phyloP scores from a whole-genome alignment of 306 rosid genomes.

The Heteromeles arbutifolia region DNA sequence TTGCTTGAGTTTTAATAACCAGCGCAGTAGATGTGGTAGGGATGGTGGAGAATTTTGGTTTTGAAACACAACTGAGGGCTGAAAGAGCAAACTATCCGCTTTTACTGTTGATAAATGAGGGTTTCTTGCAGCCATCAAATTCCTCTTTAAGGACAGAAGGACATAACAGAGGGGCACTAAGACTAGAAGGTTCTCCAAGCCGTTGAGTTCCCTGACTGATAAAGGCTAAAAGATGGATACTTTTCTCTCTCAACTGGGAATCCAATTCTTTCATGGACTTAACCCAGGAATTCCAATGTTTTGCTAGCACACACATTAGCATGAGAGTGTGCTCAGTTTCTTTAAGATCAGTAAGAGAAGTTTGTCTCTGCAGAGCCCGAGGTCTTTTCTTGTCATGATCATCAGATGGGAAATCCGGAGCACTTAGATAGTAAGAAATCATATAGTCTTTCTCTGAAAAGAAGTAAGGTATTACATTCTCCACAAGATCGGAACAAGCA shows the following conservation, averaged over 20 bases:
- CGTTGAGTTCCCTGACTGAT: constrained; percentile 73
- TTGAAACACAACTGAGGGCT: constrained; percentile 57
- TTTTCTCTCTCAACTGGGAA: constrained; percentile 72
- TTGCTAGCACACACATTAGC: constrained; percentile 79
- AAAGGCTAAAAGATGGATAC: constrained; percentile 91
- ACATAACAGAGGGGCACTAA: constrained; percentile 53
- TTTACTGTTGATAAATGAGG: constrained; percentile 59
- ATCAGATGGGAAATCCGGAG: constrained; percentile 66
- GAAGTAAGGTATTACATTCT: constrained; percentile 63
- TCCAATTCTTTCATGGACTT: constrained; percentile 67
- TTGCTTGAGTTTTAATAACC: constrained; percentile 40
- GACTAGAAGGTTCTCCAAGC: constrained; percentile 46
- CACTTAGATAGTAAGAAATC: constrained; percentile 63
- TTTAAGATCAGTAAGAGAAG: constrained; percentile 57
- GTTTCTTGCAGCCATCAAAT: constrained; percentile 53
- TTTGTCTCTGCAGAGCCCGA: constrained; percentile 50
- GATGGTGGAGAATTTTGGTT: constrained; percentile 42
- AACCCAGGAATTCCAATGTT: constrained; percentile 78
- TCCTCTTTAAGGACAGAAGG: constrained; percentile 80
- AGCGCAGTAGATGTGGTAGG: constrained; percentile 31
- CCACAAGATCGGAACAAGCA: constrained; percentile 58
- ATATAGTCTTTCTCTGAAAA: constrained; percentile 67
- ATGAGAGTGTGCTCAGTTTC: constrained; percentile 77
- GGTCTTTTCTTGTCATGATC: constrained; percentile 78
- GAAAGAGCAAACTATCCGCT: constrained; percentile 90